phyloP scores from a whole-genome alignment of 495 filamentous ascomycete species.

The Neurospora sublineolata region DNA sequence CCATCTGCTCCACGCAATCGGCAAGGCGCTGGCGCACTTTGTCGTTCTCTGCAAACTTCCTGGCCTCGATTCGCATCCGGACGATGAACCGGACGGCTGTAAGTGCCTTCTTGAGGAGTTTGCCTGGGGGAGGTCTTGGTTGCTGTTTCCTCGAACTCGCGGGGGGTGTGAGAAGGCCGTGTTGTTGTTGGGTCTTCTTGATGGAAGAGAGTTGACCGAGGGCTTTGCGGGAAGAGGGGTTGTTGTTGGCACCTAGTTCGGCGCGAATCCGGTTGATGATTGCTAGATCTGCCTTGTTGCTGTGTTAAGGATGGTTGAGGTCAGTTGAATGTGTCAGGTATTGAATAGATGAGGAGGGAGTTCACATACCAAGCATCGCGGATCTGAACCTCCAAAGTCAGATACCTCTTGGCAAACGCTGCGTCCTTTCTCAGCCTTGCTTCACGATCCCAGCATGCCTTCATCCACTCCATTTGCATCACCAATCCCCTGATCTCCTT shows the following conservation, averaged over 20 bases:
- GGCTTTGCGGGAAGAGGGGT: constrained; percentile 20
- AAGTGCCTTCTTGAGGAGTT: constrained; percentile 18
- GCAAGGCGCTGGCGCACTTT: constrained; percentile 25
- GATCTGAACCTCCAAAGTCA: constrained; percentile 68
- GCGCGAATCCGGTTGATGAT: constrained; percentile 64
- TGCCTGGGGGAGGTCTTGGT: neutral
- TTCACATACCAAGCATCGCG: constrained; percentile 73
- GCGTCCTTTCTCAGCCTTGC: constrained; percentile 64
- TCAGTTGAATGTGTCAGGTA: neutral
- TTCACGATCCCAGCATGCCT: constrained; percentile 66
- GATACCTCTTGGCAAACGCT: constrained; percentile 66
- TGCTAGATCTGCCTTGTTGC: constrained; percentile 82
- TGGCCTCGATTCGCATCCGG: constrained; percentile 30
- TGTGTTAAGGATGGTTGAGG: constrained; percentile 21
- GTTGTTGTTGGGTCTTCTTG: neutral
- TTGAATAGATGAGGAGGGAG: constrained; percentile 4
- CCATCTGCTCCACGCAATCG: constrained; percentile 27
- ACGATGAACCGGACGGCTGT: constrained; percentile 29
- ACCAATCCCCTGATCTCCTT: constrained; percentile 74
- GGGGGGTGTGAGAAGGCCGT: neutral
- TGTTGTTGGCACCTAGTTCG: constrained; percentile 17
- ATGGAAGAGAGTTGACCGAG: constrained; percentile 9
- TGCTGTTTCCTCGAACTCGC: constrained; percentile 6
- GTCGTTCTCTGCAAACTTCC: constrained; percentile 30
- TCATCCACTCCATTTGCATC: constrained; percentile 83